phyloP scores from a whole-genome alignment of 2,329 filamentous ascomycete genomes.

The Atkinsonella hypoxylon region DNA sequence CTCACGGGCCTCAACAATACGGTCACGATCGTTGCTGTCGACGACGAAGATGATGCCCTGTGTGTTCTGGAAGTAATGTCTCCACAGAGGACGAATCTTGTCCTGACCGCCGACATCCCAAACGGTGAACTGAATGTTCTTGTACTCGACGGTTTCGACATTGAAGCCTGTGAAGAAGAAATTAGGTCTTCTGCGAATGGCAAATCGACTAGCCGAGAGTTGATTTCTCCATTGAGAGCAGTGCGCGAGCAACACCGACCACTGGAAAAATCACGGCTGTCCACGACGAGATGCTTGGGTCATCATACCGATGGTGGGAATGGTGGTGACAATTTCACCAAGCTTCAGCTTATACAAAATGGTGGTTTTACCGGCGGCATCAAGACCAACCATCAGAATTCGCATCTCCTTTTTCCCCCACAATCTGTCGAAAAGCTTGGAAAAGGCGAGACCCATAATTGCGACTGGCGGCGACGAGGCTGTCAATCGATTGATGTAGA shows the following conservation, averaged over 20 bases:
- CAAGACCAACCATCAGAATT: slow-evolving; percentile 99
- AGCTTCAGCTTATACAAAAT: slow-evolving; percentile 99
- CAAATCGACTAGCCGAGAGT: not conserved
- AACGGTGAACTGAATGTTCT: slow-evolving; percentile 99
- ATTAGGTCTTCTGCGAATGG: slow-evolving; percentile 3
- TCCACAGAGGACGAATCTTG: slow-evolving; percentile 99
- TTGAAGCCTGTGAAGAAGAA: slow-evolving; percentile 64
- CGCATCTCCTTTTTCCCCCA: slow-evolving; percentile 99
- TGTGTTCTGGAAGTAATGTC: slow-evolving; percentile 99
- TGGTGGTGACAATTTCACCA: slow-evolving; percentile 97
- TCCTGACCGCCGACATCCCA: slow-evolving; percentile 99
- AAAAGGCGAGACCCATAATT: slow-evolving; percentile 97
- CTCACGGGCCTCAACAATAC: slow-evolving; percentile 92
- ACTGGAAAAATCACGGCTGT: not conserved
- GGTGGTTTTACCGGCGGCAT: slow-evolving; percentile 99
- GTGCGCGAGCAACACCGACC: not conserved
- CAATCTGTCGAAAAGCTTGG: slow-evolving; percentile 89
- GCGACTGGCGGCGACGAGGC: slow-evolving; percentile 33
- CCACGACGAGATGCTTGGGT: slow-evolving; percentile 3
- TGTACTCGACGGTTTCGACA: slow-evolving; percentile 99
- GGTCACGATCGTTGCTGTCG: slow-evolving; percentile 96
- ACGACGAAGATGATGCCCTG: slow-evolving; percentile 99
- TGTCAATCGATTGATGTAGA: slow-evolving; percentile 9
- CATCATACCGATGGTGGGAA: slow-evolving; percentile 83
- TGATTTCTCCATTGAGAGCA: not conserved